These are phyloP conservation scores for Aspergillus candidus DNA, from an alignment of 2,329 filamentous ascomycete species.

Conservation along the genomic window DNA sequence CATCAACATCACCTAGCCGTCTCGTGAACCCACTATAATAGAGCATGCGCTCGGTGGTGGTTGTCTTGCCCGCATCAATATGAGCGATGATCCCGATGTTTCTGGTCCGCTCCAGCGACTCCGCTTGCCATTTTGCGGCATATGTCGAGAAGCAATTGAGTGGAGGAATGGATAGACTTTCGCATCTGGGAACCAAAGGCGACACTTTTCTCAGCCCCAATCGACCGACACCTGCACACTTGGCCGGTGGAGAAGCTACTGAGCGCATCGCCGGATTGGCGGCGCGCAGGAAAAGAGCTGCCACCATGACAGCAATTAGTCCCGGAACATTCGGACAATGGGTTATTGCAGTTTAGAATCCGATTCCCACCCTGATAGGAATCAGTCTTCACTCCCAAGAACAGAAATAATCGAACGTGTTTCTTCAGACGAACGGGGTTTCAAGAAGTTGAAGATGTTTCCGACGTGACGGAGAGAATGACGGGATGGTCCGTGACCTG, in stretches of 20 bases:
- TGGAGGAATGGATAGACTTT: not conserved
- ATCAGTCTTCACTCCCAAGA: not conserved
- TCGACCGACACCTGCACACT: slow-evolving; percentile 2
- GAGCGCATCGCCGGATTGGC: slow-evolving; percentile 19
- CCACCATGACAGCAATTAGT: slow-evolving; percentile 21
- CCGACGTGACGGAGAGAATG: slow-evolving; percentile 4
- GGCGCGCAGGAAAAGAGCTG: slow-evolving; percentile 26
- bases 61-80: slow-evolving; percentile 98
- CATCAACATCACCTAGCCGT: slow-evolving; percentile 88
- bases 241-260: slow-evolving; percentile 4
- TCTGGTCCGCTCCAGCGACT: slow-evolving; percentile 58
- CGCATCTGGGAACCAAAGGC: not conserved
- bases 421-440: slow-evolving; percentile 8
- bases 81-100: slow-evolving; percentile 99
- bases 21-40: slow-evolving; percentile 89
- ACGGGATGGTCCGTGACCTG: too few species aligned
- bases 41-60: slow-evolving; percentile 97
- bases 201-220: not conserved
- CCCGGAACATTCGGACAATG: slow-evolving; percentile 4
- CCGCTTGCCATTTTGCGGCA: slow-evolving; percentile 15
- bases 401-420: not conserved
- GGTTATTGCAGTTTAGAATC: not conserved
- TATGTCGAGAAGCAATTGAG: slow-evolving; percentile 26
- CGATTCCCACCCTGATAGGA: too few species aligned
- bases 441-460: slow-evolving; percentile 1